Evolutionary conservation across 2,329 filamentous ascomycete genomes (phyloP).

Genomic region (Alternaria conjuncta): DNA sequence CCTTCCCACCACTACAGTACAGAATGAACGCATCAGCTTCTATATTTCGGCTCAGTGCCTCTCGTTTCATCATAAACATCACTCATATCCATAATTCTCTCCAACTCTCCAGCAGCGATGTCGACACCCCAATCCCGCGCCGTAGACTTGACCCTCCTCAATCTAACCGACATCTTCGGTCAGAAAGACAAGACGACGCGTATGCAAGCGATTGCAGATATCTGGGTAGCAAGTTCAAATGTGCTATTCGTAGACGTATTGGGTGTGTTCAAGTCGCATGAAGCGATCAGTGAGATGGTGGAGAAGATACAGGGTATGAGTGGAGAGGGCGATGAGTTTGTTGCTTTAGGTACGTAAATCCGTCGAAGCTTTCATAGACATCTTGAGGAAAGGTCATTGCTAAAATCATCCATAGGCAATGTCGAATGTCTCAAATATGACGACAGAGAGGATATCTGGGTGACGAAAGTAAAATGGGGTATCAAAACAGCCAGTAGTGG

Average conservation of each 20-base stretch:
- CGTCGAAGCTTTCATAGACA: no score
- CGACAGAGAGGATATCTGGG: conserved; percentile 9
- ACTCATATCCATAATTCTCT: neutral
- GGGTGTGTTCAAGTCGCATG: neutral
- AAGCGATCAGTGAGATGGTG: neutral
- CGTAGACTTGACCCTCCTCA: conserved; percentile 2
- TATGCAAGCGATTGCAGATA: neutral
- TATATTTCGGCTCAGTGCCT: neutral
- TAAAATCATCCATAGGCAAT: neutral
- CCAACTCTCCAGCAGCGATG: neutral
- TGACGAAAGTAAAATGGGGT: conserved; percentile 14
- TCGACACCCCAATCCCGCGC: neutral
- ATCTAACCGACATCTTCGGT: conserved; percentile 9
- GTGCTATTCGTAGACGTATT: neutral
- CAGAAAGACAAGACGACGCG: conserved; percentile 3
- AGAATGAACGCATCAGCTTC: neutral
- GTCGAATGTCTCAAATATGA: conserved; percentile 3
- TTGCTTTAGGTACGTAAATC: neutral
- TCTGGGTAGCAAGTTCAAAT: neutral
- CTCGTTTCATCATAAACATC: neutral
- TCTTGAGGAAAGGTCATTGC: no score
- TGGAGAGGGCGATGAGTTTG: neutral
- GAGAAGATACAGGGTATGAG: neutral
- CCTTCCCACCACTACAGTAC: neutral
- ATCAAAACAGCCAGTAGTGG: neutral